Percentiles rank a stretch among this genome's conserved stretches.
Evolutionary conservation across 306 rosid species (phyloP).

Genomic region (Lotus japonicus): DNA sequence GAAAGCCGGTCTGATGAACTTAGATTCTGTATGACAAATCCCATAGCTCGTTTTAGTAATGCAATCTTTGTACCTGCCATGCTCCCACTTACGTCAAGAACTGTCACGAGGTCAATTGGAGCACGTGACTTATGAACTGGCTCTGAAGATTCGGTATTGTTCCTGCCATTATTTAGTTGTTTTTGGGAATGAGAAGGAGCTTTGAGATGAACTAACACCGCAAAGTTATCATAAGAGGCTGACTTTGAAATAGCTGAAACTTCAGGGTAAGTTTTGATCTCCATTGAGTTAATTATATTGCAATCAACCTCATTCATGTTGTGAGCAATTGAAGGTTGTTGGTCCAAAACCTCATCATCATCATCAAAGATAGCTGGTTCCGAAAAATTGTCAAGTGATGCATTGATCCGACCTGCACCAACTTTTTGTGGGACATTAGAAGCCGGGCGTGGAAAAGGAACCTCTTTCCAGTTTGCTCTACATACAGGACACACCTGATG

Average conservation of each 20-base stretch:
- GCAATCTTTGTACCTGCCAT: constrained; percentile 93
- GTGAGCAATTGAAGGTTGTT: constrained; percentile 23
- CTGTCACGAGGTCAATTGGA: constrained; percentile 84
- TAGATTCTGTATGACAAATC: constrained; percentile 84
- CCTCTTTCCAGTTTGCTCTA: constrained; percentile 92
- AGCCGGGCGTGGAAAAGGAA: constrained; percentile 60
- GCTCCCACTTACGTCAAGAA: constrained; percentile 96
- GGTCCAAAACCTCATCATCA: constrained; percentile 75
- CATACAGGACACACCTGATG: constrained; percentile 85
- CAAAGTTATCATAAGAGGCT: constrained; percentile 49
- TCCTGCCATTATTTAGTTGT: constrained; percentile 21
- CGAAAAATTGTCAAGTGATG: constrained; percentile 35
- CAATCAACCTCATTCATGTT: constrained; percentile 21
- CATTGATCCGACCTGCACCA: no score
- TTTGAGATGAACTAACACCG: constrained; percentile 68
- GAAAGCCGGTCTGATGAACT: constrained; percentile 84
- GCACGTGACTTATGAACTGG: constrained; percentile 38
- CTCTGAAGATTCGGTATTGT: constrained; percentile 15
- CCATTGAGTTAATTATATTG: constrained; percentile 32
- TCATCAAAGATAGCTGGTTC: constrained; percentile 74
- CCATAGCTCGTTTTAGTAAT: constrained; percentile 84
- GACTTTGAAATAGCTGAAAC: constrained; percentile 67
- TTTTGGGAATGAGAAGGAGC: constrained; percentile 53
- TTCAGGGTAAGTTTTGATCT: constrained; percentile 70
- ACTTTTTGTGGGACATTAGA: constrained; percentile 39